Percentiles rank a stretch among this genome's conserved stretches.
Conservation (phyloP, 2,329 filamentous ascomycete species). For the Amauroascus verrucosus region DNA sequence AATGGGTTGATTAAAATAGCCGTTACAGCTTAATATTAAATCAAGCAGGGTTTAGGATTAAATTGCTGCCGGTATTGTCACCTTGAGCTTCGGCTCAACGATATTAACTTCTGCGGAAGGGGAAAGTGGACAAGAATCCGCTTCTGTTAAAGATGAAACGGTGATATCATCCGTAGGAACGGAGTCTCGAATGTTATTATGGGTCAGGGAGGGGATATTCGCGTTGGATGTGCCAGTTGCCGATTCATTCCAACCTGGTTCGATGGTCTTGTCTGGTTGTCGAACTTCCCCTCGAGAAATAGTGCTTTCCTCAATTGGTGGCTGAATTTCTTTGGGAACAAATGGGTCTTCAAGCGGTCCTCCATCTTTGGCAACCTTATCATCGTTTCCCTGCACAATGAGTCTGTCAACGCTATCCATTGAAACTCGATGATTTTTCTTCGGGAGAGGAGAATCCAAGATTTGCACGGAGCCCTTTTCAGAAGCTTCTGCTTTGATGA, state of each 20-base stretch:
- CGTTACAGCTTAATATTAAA: neutral
- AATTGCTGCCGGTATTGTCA: slow-evolving; percentile 6
- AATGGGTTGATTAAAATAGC: too few relatives aligned
- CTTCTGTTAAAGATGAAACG: neutral
- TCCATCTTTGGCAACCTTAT: neutral
- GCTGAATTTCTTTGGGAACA: slow-evolving; percentile 15
- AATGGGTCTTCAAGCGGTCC: slow-evolving; percentile 16
- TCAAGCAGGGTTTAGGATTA: neutral
- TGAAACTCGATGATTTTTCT: neutral
- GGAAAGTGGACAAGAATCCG: neutral
- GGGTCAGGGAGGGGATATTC: neutral
- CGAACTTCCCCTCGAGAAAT: slow-evolving; percentile 13
- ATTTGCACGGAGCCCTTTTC: slow-evolving; percentile 13
- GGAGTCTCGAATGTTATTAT: neutral
- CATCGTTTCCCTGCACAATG: neutral
- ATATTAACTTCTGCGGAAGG: neutral
- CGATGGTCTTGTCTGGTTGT: neutral
- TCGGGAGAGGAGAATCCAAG: neutral
- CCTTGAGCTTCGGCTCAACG: slow-evolving; percentile 13
- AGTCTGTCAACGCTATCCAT: neutral
- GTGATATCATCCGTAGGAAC: neutral
- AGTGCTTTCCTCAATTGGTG: slow-evolving; percentile 16
- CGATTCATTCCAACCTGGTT: neutral
- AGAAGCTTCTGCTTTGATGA: slow-evolving; percentile 24
- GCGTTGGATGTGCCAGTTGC: neutral